Conservation (phyloP, 495 filamentous ascomycete species). For the Usnea hakonensis region DNA sequence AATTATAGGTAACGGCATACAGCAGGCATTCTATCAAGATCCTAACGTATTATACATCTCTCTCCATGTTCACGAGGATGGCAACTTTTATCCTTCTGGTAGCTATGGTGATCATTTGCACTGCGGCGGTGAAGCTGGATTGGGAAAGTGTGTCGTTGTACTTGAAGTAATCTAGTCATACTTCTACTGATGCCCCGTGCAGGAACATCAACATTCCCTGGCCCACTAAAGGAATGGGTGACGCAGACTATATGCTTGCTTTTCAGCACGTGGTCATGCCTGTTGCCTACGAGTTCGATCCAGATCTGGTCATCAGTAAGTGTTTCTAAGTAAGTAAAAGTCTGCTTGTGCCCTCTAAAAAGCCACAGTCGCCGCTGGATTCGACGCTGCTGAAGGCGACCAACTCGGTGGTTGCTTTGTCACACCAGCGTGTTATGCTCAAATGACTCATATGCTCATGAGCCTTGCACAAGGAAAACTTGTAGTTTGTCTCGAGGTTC, state of each 20-base stretch:
- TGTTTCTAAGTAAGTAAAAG: neutral
- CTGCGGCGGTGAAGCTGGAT: slow-evolving; percentile 63
- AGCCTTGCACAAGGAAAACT: slow-evolving; percentile 85
- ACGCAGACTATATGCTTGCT: slow-evolving; percentile 92
- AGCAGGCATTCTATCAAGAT: slow-evolving; percentile 89
- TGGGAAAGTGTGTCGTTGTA: slow-evolving; percentile 50
- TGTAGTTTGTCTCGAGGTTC: slow-evolving; percentile 76
- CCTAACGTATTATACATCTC: slow-evolving; percentile 96
- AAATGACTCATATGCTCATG: slow-evolving; percentile 99
- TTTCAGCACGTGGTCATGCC: slow-evolving; percentile 98
- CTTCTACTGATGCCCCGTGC: neutral
- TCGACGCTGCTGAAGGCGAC: slow-evolving; percentile 92
- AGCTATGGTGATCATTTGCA: slow-evolving; percentile 68
- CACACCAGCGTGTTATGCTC: slow-evolving; percentile 82
- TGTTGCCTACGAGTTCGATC: slow-evolving; percentile 83
- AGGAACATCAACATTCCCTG: slow-evolving; percentile 96
- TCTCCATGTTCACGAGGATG: slow-evolving; percentile 78
- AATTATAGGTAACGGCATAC: slow-evolving; percentile 79
- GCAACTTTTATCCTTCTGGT: slow-evolving; percentile 77
- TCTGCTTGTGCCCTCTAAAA: slow-evolving; percentile 4
- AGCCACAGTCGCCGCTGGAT: slow-evolving; percentile 72
- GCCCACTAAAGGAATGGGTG: slow-evolving; percentile 86
- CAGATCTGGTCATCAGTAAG: slow-evolving; percentile 80
- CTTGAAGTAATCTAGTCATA: neutral
- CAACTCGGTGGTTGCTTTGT: slow-evolving; percentile 88